Evolutionary conservation across 2,329 filamentous ascomycete genomes (phyloP).

Genomic region (Sphaerostilbella broomeana): DNA sequence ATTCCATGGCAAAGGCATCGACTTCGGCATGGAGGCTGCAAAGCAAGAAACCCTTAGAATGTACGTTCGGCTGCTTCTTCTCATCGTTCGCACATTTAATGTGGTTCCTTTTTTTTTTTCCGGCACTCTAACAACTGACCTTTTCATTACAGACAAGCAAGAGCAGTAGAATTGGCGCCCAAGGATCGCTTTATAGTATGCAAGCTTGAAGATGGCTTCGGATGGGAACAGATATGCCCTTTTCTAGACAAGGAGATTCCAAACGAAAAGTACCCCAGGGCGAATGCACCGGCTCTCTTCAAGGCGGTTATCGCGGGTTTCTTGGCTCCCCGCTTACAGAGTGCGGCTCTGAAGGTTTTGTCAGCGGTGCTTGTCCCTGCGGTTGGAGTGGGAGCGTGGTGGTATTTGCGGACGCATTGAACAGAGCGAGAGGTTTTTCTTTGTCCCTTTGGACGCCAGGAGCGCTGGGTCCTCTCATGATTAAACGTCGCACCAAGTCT

Average conservation of each 20-base stretch:
- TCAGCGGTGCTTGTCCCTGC: constrained; percentile 2
- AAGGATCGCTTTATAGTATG: constrained; percentile 23
- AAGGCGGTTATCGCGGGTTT: neutral
- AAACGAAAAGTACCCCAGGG: constrained; percentile 9
- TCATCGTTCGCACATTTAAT: neutral
- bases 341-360: neutral
- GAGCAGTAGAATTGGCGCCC: constrained; percentile 22
- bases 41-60: constrained; percentile 2
- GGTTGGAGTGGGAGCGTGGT: neutral
- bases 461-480: too few relatives aligned
- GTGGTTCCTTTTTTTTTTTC: too few relatives aligned
- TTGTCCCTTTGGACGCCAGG: neutral
- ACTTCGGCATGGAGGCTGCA: constrained; percentile 3
- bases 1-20: constrained; percentile 9
- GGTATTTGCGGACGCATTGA: neutral
- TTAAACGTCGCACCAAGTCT: too few relatives aligned
- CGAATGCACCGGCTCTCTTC: constrained; percentile 8
- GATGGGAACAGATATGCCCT: constrained; percentile 31
- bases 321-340: neutral
- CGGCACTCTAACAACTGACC: neutral
- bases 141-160: constrained; percentile 18
- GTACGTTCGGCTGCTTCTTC: neutral
- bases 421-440: neutral
- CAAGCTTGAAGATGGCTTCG: constrained; percentile 29
- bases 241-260: constrained; percentile 27